A percentile compares a stretch with the other conserved stretches of the same genome.
These are phyloP conservation scores for Macrophomina pseudophaseolina DNA, from an alignment of 2,329 filamentous ascomycete species.

Conservation along the genomic window DNA sequence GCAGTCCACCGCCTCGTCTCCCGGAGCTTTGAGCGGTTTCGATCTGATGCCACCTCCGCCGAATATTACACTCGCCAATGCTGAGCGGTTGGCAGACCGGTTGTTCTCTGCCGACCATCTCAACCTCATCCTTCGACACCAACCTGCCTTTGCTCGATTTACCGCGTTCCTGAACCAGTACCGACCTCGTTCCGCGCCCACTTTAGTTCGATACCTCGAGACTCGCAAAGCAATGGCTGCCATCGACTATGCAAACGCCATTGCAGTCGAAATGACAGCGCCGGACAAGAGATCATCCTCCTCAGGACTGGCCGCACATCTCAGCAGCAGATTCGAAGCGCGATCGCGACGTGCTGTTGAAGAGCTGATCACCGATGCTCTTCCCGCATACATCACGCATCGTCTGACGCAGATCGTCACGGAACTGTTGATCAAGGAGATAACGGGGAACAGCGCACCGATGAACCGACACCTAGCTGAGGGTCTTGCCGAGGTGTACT, in stretches of 20 bases:
- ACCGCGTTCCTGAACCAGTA: slow-evolving; percentile 66
- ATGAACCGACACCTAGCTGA: slow-evolving; percentile 69
- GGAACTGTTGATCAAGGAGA: slow-evolving; percentile 66
- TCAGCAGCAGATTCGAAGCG: slow-evolving; percentile 62
- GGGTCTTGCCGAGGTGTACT: slow-evolving; percentile 75
- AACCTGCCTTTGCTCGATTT: slow-evolving; percentile 65
- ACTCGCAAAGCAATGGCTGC: slow-evolving; percentile 71
- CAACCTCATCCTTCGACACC: slow-evolving; percentile 65
- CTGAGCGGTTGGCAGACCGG: slow-evolving; percentile 64
- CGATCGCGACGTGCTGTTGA: slow-evolving; percentile 66
- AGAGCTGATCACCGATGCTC: slow-evolving; percentile 65
- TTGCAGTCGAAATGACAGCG: slow-evolving; percentile 55
- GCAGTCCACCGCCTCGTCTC: slow-evolving; percentile 13
- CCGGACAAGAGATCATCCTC: slow-evolving; percentile 54
- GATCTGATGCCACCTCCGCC: slow-evolving; percentile 37
- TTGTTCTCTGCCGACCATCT: slow-evolving; percentile 70
- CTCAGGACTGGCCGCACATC: slow-evolving; percentile 45
- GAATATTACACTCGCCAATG: slow-evolving; percentile 31
- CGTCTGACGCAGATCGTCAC: slow-evolving; percentile 70
- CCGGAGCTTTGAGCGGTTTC: slow-evolving; percentile 27
- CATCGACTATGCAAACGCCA: slow-evolving; percentile 70
- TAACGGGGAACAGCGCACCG: slow-evolving; percentile 67
- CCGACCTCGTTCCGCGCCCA: slow-evolving; percentile 64
- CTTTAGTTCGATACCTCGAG: slow-evolving; percentile 72
- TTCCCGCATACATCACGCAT: slow-evolving; percentile 72